Evolutionary conservation across 2,329 filamentous ascomycete genomes (phyloP).

Genomic region (Knoxdaviesia proteae): DNA sequence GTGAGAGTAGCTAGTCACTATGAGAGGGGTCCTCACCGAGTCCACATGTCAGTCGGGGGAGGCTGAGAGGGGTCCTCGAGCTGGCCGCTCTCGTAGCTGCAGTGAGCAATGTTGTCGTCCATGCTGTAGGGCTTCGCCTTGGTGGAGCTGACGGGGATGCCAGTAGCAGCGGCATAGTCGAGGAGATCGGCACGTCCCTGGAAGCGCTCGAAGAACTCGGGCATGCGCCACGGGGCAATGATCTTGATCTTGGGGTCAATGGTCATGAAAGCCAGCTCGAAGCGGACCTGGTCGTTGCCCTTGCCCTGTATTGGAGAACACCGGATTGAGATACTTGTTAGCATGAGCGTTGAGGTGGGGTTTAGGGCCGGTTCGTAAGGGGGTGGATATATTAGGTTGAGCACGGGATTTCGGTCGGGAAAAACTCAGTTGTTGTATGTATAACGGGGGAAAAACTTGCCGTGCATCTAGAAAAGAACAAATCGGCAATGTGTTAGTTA

Average conservation of each 20-base stretch:
- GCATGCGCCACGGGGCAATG: conserved; percentile 55
- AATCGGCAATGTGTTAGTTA: too few relatives aligned
- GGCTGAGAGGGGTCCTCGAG: conserved; percentile 37
- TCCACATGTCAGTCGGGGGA: conserved; percentile 54
- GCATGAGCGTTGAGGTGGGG: too few relatives aligned
- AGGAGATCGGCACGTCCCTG: conserved; percentile 51
- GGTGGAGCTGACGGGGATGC: conserved; percentile 52
- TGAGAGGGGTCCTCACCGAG: conserved; percentile 8
- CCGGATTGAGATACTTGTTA: too few relatives aligned
- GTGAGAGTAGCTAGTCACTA: neutral
- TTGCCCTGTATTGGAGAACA: conserved; percentile 19
- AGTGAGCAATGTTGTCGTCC: conserved; percentile 53
- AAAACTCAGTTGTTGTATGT: conserved; percentile 2
- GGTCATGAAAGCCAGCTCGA: conserved; percentile 17
- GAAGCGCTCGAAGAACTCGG: conserved; percentile 50
- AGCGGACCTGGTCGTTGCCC: conserved; percentile 20
- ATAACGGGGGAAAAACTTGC: too few relatives aligned
- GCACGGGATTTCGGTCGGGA: neutral
- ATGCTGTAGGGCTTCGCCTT: conserved; percentile 50
- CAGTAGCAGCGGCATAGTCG: conserved; percentile 44
- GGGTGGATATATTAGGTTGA: too few relatives aligned
- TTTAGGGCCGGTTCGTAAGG: too few relatives aligned
- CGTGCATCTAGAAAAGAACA: too few relatives aligned
- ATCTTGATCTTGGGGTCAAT: conserved; percentile 46
- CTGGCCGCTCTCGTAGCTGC: conserved; percentile 60